Base-by-base conservation (phyloP, 2,329 filamentous ascomycete species). In the Hymenoscyphus occultus region DNA sequence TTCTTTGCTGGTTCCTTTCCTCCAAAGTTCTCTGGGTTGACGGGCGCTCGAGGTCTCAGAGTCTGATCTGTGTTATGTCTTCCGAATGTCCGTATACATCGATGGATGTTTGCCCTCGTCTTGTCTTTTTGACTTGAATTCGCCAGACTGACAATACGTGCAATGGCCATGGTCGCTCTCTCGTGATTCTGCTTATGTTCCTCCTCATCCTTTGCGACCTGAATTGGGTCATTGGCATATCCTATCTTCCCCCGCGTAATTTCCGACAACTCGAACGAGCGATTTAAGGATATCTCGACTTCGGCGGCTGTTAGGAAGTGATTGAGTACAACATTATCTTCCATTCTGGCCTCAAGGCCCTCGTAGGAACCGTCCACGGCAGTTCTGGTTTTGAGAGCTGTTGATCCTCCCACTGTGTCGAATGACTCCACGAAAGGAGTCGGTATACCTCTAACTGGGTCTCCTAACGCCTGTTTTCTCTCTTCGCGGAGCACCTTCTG, bases 401-500 rank as follows among this genome's bases (percentile, higher is more conserved):
- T 61, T 16, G 74, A 70, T 6, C 68, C 69, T 62, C 70, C 73
- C 59, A 84, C 88, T 10, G 84, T 85, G 74, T 92, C 89, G 72
- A 97, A 88, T 2, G 92, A 93, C 78, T 92, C 84, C 72, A 97
- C 80, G 75, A 97, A 97, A 39, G 93, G 86, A 16, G 95, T 97
- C 45, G 84, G 78, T 66, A 88, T 83, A 74, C 94, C 95, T 72
- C 89, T 85, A 69, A 99, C 82, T 0, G 93, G 91, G 77, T 96
- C 86, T 60, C 94, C 94, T 70, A 89, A 82, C 57, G 83, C 82
- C 58, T 82, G 82, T 65, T 86, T 82, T 65, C 91, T 87, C 74
- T 88, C 81, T 69, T 86, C 80, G 66, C 86, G 78, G 63, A 98
- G 84, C 68, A 87, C 86, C 68, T 86, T 82, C 73, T 90, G 92